These are phyloP conservation scores for Blastobotrys chiropterorum DNA, from an alignment of 805 yeast species.

Conservation along the genomic window DNA sequence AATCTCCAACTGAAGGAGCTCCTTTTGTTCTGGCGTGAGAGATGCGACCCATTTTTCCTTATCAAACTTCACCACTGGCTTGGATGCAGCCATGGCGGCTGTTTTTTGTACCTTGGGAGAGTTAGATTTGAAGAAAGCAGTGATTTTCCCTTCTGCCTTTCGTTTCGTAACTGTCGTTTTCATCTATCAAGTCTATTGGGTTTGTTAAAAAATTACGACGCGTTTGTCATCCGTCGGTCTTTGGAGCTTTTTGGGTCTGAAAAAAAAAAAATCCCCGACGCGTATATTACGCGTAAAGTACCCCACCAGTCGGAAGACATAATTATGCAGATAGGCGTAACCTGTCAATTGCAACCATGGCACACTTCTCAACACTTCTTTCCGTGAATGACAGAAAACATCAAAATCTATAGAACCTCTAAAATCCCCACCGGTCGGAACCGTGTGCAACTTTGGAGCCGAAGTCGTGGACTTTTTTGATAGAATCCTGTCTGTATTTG, in stretches of 20 bases:
- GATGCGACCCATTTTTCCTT: constrained; percentile 46
- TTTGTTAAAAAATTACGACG: not conserved
- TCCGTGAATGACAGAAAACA: no score
- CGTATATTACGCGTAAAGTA: no score
- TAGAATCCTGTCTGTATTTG: not conserved
- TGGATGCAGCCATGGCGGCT: constrained; percentile 9
- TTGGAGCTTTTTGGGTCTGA: no score
- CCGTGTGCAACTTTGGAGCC: not conserved
- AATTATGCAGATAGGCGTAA: no score
- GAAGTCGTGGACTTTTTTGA: not conserved
- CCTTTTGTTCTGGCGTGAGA: constrained; percentile 42
- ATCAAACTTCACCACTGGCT: constrained; percentile 33
- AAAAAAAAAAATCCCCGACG: no score
- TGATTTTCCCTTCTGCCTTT: constrained; percentile 6
- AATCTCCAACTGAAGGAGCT: constrained; percentile 56
- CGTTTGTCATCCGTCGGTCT: no score
- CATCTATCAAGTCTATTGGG: not conserved
- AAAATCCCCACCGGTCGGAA: not conserved
- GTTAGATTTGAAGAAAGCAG: constrained; percentile 18
- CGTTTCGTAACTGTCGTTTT: not conserved
- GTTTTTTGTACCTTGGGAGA: constrained; percentile 6
- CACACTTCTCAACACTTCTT: no score
- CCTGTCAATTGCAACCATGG: no score
- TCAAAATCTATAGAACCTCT: not conserved
- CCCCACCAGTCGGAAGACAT: no score